Evolutionary conservation across 495 filamentous ascomycete species (phyloP).

Genomic region (Choiromyces venosus): DNA sequence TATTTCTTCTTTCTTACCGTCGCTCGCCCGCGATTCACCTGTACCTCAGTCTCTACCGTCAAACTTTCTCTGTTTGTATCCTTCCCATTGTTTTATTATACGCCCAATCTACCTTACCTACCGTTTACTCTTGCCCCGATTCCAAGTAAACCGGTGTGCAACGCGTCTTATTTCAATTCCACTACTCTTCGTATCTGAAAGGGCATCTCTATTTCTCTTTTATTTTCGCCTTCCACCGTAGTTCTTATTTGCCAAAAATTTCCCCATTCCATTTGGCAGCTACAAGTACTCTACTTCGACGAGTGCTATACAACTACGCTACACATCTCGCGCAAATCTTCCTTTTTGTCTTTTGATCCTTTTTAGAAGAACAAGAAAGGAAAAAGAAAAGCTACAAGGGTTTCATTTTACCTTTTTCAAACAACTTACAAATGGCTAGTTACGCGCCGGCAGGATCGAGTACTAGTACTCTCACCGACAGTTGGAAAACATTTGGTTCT

Average conservation of each 20-base stretch:
- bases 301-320: background rate
- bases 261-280: background rate
- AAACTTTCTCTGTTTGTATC: background rate
- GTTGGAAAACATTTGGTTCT: constrained; percentile 29
- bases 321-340: background rate
- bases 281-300: background rate
- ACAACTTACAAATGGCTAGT: background rate
- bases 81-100: background rate
- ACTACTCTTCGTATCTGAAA: background rate
- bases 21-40: background rate
- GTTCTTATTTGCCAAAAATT: background rate
- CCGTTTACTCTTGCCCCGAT: background rate
- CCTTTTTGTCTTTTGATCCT: background rate
- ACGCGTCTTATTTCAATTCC: background rate
- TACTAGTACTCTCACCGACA: constrained; percentile 19
- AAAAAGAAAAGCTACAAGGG: background rate
- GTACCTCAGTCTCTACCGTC: background rate
- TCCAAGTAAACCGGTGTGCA: background rate
- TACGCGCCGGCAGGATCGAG: background rate
- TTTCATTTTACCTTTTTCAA: background rate
- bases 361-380: background rate
- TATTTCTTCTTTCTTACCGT: background rate
- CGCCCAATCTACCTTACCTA: background rate
- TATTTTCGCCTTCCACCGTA: background rate
- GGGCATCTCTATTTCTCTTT: background rate